Evolutionary conservation across 2,329 filamentous ascomycete species (phyloP).

Genomic region (Exophiala sideris): DNA sequence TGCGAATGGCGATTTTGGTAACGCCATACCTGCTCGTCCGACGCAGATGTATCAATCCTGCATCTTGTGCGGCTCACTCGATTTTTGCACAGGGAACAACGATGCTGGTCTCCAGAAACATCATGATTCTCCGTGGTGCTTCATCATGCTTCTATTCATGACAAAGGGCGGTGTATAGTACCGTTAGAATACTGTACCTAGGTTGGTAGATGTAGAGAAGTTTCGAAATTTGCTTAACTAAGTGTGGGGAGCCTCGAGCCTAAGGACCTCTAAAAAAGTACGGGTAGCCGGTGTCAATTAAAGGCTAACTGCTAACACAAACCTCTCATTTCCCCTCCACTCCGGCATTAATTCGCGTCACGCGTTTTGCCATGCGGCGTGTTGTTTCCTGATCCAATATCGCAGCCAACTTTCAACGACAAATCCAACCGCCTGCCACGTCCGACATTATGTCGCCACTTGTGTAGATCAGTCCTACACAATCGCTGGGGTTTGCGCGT

Average conservation of each 20-base stretch:
- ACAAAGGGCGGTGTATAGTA: too few relatives aligned
- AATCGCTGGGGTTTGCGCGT: too few relatives aligned
- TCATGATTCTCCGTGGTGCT: too few relatives aligned
- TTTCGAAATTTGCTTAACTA: too few relatives aligned
- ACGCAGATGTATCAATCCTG: background rate
- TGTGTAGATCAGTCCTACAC: background rate
- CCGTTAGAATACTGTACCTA: too few relatives aligned
- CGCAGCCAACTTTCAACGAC: background rate
- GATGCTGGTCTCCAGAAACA: too few relatives aligned
- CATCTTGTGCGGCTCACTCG: background rate
- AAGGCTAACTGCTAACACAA: too few relatives aligned
- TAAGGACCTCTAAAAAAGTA: too few relatives aligned
- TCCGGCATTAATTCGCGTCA: slow-evolving; percentile 11
- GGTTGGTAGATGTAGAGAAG: too few relatives aligned
- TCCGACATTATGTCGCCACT: background rate
- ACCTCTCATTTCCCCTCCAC: background rate
- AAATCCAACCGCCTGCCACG: background rate
- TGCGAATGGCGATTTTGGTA: slow-evolving; percentile 66
- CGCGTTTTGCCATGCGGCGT: slow-evolving; percentile 8
- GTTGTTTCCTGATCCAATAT: background rate
- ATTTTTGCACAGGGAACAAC: too few relatives aligned
- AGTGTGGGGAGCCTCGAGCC: too few relatives aligned
- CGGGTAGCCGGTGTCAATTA: background rate
- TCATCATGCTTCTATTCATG: too few relatives aligned
- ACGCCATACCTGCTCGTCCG: slow-evolving; percentile 17